Evolutionary conservation across 495 filamentous ascomycete genomes (phyloP), one percentile per base, ranked within the genome.

Genomic region (Penicillium mononematosum): DNA sequence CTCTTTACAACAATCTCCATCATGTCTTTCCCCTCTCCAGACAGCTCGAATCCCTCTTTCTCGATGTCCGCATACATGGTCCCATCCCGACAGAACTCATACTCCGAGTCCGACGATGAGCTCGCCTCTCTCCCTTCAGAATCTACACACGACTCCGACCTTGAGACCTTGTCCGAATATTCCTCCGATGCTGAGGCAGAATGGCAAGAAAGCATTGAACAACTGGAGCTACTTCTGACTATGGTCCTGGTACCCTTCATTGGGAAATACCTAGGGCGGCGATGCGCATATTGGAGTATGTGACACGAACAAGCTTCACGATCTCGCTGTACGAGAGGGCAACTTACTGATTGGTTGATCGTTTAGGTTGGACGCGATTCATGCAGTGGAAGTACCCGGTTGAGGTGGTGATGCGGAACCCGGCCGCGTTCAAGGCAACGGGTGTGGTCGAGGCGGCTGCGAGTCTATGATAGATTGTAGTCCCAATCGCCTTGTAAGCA

Each of bases 251-350:
- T 98, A 38, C 94, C 94, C 17, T 96, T 93, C 69, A 74, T 91
- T 50, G 94, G 94, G 20, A 98, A 96, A 70, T 97, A 91, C 71
- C 78, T 97, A 63, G 94, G 94, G 39, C 80, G 94, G 70, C 91
- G 86, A 74, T 95, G 90, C 77, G 94, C 94, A 50, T 98, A 97
- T 73, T 97, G 91, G 91, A 88, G 94, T 98, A 75, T 45, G 73
- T 70, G 10, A 6, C 38, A 11, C 7, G 19, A 10, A 16, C 8
- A n/a, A n/a, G 6, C 12, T 32, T 31, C 29, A 19, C 5, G 1
- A 29, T 19, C 17, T 31, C 19, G 4, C 51, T 11, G n/a, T 17
- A 29, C 22, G 20, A 19, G 17, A 27, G 2, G 14, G 31, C 12
- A 12, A 5, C 24, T 9, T 50, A 5, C 42, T 57, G 22, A 27